These are phyloP conservation scores for Persicaria tinctoria DNA, from an alignment of 148 eudicot species.

Conservation along the genomic window DNA sequence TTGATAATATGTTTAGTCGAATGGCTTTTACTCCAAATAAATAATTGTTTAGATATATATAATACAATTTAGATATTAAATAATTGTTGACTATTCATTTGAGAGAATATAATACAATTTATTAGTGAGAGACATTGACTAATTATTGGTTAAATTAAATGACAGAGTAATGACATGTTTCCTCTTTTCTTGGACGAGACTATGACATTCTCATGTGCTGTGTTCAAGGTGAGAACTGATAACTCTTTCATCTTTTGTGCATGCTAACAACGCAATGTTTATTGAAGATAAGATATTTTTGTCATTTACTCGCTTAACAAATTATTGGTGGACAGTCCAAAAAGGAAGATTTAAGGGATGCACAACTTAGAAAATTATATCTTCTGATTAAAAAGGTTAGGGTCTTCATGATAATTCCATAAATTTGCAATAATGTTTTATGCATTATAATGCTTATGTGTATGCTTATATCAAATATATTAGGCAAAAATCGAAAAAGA, in stretches of 20 bases:
- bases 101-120: too few species aligned
- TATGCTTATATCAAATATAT: not conserved
- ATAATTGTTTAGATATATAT: too few species aligned
- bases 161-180: conserved; percentile 82
- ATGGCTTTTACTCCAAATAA: too few species aligned
- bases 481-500: conserved; percentile 67
- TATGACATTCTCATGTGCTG: conserved; percentile 90
- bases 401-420: not conserved
- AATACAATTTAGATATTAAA: too few species aligned
- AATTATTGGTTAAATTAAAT: not conserved
- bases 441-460: not conserved
- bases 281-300: not conserved
- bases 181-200: conserved; percentile 88
- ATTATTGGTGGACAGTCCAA: conserved; percentile 35
- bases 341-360: conserved; percentile 65
- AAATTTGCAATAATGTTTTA: not conserved
- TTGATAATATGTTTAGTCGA: too few species aligned
- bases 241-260: not conserved
- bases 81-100: too few species aligned
- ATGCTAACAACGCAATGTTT: too few species aligned
- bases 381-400: conserved; percentile 54
- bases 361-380: conserved; percentile 73
- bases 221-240: conserved; percentile 54
- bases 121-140: too few species aligned
- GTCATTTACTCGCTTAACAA: too few species aligned